Evolutionary conservation across 2,329 filamentous ascomycete genomes (phyloP).

Genomic region (Fusarium sp.): DNA sequence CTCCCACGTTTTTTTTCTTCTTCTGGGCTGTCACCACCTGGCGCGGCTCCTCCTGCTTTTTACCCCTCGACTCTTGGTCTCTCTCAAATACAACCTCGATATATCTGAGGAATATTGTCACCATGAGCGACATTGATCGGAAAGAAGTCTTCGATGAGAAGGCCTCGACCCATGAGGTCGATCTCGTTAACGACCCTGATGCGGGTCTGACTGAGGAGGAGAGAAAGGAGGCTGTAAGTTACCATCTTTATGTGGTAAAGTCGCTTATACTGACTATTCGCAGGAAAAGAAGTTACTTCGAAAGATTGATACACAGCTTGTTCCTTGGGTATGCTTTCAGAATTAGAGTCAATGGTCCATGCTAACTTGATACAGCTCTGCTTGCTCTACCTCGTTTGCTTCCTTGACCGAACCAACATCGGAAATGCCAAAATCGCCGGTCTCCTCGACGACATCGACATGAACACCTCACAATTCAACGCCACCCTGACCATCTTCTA

Average conservation of each 20-base stretch:
- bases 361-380: slow-evolving; percentile 61
- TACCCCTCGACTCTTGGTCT: slow-evolving; percentile 10
- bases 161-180: slow-evolving; percentile 46
- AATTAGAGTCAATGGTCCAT: background rate
- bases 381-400: slow-evolving; percentile 79
- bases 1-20: slow-evolving; percentile 34
- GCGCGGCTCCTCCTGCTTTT: slow-evolving; percentile 15
- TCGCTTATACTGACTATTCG: slow-evolving; percentile 15
- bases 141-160: slow-evolving; percentile 45
- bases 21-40: slow-evolving; percentile 23
- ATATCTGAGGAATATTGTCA: slow-evolving; percentile 11
- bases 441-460: slow-evolving; percentile 66
- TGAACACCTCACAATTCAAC: slow-evolving; percentile 78
- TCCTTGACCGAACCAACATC: slow-evolving; percentile 82
- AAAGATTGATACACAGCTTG: slow-evolving; percentile 71
- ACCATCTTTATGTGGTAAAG: background rate
- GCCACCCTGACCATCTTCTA: slow-evolving; percentile 86
- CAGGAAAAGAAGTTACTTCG: slow-evolving; percentile 73
- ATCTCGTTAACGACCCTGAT: slow-evolving; percentile 59
- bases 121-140: slow-evolving; percentile 52
- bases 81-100: background rate
- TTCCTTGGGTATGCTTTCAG: slow-evolving; percentile 63
- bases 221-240: slow-evolving; percentile 68
- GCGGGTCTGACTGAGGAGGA: slow-evolving; percentile 74
- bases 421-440: slow-evolving; percentile 74